Evolutionary conservation across 176 grass and related monocot species (phyloP).

Genomic region (Carex myosuroides): DNA sequence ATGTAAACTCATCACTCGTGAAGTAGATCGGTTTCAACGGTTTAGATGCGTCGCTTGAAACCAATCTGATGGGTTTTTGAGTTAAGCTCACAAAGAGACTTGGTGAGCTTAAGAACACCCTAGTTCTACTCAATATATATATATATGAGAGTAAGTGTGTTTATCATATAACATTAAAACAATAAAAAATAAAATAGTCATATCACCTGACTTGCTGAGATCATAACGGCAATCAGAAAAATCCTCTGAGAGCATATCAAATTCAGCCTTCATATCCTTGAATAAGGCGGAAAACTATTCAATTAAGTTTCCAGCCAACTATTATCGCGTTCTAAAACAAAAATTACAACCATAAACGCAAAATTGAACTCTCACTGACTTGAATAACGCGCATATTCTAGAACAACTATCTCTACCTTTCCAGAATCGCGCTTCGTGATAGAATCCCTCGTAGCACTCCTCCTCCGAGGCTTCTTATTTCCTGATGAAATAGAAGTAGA

Average conservation of each 20-base stretch:
- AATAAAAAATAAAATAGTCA: constrained; percentile 16
- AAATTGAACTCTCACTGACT: not conserved
- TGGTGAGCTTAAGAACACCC: too few species aligned
- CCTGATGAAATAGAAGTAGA: not conserved
- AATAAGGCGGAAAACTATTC: not conserved
- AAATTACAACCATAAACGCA: not conserved
- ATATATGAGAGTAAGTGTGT: not conserved
- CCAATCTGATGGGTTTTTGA: too few species aligned
- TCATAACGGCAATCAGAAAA: constrained; percentile 74
- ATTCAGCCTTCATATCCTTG: constrained; percentile 48
- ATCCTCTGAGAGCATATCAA: constrained; percentile 82
- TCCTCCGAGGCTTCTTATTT: constrained; percentile 27
- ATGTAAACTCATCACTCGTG: too few species aligned
- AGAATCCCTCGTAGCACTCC: not conserved
- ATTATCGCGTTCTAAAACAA: not conserved
- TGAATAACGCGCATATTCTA: not conserved
- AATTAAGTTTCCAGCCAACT: not conserved
- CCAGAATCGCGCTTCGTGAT: not conserved
- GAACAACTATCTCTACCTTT: constrained; percentile 11
- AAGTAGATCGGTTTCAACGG: too few species aligned
- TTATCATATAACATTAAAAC: constrained; percentile 2
- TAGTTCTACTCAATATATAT: too few species aligned
- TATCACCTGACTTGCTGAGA: constrained; percentile 54
- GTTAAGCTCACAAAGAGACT: too few species aligned
- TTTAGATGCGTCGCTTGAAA: too few species aligned